Base-by-base conservation (phyloP, 208 protist species). In the Naegleria fowleri region DNA sequence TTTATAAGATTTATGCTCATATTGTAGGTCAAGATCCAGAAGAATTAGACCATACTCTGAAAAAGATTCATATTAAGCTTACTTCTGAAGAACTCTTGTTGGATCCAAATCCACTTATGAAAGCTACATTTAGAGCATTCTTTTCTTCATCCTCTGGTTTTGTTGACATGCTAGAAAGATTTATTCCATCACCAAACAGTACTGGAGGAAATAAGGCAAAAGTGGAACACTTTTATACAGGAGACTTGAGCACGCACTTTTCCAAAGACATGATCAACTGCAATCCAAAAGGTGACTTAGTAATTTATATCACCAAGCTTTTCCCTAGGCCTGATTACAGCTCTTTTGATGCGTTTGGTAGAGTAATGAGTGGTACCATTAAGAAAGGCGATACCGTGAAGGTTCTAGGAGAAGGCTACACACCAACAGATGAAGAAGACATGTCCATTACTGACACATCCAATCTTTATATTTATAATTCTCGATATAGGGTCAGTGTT, bases 1-100 rank as follows among this genome's bases (percentile, higher is more conserved):
- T 99, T 19, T 99, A 99, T 94, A 99, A 99, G 92, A 96, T 99
- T 79, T 95, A 97, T 25, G 91, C 95, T 15, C 94, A 97, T 88
- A 90, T 95, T 2, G 93, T 96, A 1, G 94, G 94, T n/a, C 95
- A 96, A 40, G 91, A 95, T 25, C 16, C 51, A 36, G 84, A 87
- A 36, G 36, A 86, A 19, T n/a, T 90, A n/a, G 39, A 41, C 29
- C 38, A 41, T 0, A 58, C 89, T 2, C 40, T 97, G 5, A 43
- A 19, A 6, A 92, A 95, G 58, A 58, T 97, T 0, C 94, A 95
- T 41, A 91, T 97, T 3, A 16, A 75, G 2, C 58, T 97, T 7
- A 95, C 92, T 0, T 91, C 93, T 39, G 75, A 93, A 41, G 91
- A 96, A 51, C 88, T 91, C 6, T 0, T 75, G 5, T 33, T 95